Evolutionary conservation across 2,329 filamentous ascomycete genomes (phyloP), one percentile per base, ranked within the genome.

Genomic region (Graphiopsis chlorocephala): DNA sequence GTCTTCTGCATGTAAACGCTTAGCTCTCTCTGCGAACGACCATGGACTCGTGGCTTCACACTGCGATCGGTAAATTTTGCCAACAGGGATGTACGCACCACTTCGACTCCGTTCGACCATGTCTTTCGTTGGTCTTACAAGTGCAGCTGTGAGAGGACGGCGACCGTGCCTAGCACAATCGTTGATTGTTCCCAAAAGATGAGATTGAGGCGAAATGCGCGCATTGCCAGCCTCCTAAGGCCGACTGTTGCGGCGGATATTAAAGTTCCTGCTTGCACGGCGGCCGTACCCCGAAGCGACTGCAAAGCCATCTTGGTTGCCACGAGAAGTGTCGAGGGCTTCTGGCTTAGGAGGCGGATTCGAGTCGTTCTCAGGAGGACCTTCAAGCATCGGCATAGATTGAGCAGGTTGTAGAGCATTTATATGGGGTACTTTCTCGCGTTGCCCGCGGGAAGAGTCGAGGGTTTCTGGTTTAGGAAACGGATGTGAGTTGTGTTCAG

Each of bases 81-180:
- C 72, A 56, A 68, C 70, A 50, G 74, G 70, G 38, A 72, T 62
- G 58, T 72, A 74, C 67, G 67, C 67, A 71, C 73, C 74, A 62
- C 66, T 70, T 61, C 69, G 65, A 48, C 68, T 69, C 47, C 67
- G 71, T 33, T 72, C 70, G 42, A 72, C 67, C 61, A 69, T 67
- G 20, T 73, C 71, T n/a, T 67, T 68, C 3, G 71, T 72, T 5
- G 68, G 67, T 20, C 52, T 42, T 15, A 61, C 35, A 23, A 47
- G 60, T 28, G 64, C 45, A 14, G 47, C 23, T 15, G 47, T 59
- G 29, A 55, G 20, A n/a, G 61, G 68, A 53, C 68, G 72, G 2
- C 75, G 68, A 25, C 74, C 72, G 68, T 76, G 75, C 14, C 75
- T 69, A 26, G 71, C 67, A 63, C 74, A 76, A 20, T 68, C 67